Conservation (phyloP, 805 yeast species). For the Limtongia smithiae region DNA sequence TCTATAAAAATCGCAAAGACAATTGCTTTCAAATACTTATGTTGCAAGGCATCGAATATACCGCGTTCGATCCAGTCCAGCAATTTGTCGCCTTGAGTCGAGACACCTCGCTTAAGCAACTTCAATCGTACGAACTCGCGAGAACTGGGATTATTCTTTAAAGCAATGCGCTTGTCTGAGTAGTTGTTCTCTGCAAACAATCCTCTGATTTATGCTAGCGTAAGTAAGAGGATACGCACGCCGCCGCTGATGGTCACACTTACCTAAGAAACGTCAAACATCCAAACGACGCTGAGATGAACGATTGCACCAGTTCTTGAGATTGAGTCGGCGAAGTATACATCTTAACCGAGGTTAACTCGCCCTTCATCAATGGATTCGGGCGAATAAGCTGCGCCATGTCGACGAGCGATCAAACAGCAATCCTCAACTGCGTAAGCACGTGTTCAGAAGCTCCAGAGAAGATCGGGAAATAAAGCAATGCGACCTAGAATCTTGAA, state of each 20-base stretch:
- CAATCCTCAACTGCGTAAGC: too few relatives aligned
- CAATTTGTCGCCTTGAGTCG: conserved; percentile 47
- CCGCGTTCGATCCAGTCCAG: conserved; percentile 55
- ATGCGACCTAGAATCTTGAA: too few relatives aligned
- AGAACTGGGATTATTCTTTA: conserved; percentile 1
- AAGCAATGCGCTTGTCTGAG: conserved; percentile 41
- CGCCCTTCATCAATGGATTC: conserved; percentile 1
- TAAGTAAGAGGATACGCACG: not conserved
- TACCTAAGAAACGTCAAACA: conserved; percentile 49
- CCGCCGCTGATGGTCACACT: too few relatives aligned
- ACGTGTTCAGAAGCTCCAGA: too few relatives aligned
- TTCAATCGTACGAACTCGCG: conserved; percentile 46
- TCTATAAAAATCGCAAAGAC: conserved; percentile 48
- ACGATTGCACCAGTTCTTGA: conserved; percentile 47
- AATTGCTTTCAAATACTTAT: conserved; percentile 45
- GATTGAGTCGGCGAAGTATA: conserved; percentile 33
- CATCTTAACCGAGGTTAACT: not conserved
- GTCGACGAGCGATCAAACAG: not conserved
- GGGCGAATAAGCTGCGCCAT: conserved; percentile 23
- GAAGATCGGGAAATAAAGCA: too few relatives aligned
- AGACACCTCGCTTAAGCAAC: conserved; percentile 46
- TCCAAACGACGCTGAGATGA: conserved; percentile 53
- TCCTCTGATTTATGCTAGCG: conserved; percentile 40
- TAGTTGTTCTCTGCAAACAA: conserved; percentile 55
- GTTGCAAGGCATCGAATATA: conserved; percentile 45